These are phyloP conservation scores for Penicillium manginii DNA, from an alignment of 495 filamentous ascomycete genomes.

Conservation along the genomic window DNA sequence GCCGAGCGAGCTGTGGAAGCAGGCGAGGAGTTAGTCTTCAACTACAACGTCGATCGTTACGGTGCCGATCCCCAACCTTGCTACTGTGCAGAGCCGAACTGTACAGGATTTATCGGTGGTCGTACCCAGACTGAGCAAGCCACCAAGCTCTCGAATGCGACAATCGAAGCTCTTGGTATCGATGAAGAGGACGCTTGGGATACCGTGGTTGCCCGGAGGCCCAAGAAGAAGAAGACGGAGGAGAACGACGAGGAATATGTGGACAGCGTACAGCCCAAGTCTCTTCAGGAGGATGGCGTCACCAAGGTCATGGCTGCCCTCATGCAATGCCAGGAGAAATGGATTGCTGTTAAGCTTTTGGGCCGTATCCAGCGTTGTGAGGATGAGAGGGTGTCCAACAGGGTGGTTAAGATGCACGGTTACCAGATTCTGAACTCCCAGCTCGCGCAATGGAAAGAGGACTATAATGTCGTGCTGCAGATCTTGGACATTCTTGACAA, in stretches of 20 bases:
- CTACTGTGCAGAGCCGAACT: conserved; percentile 95
- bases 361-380: conserved; percentile 86
- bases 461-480: conserved; percentile 85
- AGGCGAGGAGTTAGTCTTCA: conserved; percentile 98
- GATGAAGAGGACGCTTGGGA: conserved; percentile 94
- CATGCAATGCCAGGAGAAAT: conserved; percentile 98
- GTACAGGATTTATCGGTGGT: conserved; percentile 93
- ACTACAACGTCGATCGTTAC: conserved; percentile 99
- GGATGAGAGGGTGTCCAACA: conserved; percentile 84
- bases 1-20: conserved; percentile 82
- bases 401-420: conserved; percentile 93
- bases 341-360: conserved; percentile 96
- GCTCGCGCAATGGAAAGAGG: conserved; percentile 81
- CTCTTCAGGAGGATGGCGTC: conserved; percentile 84
- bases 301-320: conserved; percentile 99
- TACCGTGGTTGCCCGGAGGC: conserved; percentile 81
- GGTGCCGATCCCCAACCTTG: conserved; percentile 95
- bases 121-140: conserved; percentile 96
- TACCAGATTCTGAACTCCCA: conserved; percentile 92
- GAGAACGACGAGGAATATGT: conserved; percentile 98
- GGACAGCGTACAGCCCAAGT: conserved; percentile 82
- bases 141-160: conserved; percentile 86
- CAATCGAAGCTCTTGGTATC: conserved; percentile 94
- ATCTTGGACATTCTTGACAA: conserved; percentile 87
- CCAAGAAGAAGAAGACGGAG: conserved; percentile 89